A percentile compares a stretch with the other conserved stretches of the same genome.
These are phyloP conservation scores for Metarhizium robertsii DNA, from an alignment of 2,329 filamentous ascomycete genomes.

Conservation along the genomic window DNA sequence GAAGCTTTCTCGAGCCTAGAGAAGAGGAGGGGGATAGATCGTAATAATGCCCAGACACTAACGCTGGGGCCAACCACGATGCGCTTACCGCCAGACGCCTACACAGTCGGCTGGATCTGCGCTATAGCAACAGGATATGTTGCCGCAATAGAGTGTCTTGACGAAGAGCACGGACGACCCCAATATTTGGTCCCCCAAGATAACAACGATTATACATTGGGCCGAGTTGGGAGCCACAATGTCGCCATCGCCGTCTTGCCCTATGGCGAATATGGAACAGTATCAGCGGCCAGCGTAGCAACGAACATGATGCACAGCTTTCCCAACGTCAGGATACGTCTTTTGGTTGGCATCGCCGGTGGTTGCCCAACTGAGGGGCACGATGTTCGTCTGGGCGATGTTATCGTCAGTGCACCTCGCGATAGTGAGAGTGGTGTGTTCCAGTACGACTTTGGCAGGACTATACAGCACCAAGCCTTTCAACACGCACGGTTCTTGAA, in stretches of 20 bases:
- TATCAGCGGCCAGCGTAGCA: constrained; percentile 13
- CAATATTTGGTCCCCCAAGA: constrained; percentile 15
- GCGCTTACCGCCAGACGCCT: constrained; percentile 8
- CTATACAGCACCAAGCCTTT: constrained; percentile 8
- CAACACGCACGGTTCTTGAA: constrained; percentile 7
- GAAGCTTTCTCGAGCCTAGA: no score
- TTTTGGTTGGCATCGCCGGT: constrained; percentile 11
- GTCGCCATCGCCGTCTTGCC: constrained; percentile 10
- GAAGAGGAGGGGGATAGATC: no score
- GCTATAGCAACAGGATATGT: constrained; percentile 25
- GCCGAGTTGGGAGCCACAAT: constrained; percentile 9
- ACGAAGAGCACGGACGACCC: constrained; percentile 17
- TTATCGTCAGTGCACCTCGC: constrained; percentile 10
- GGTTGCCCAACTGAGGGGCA: constrained; percentile 21
- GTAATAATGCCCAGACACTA: no score
- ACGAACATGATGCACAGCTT: constrained; percentile 19
- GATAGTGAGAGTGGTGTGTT: constrained; percentile 9
- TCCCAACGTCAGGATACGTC: constrained; percentile 16
- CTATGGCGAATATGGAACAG: constrained; percentile 5
- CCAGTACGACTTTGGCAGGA: constrained; percentile 16
- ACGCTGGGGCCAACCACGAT: no score
- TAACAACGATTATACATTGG: constrained; percentile 8
- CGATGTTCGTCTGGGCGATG: constrained; percentile 22
- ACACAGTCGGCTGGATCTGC: constrained; percentile 35
- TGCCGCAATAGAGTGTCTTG: constrained; percentile 28